phyloP scores from a whole-genome alignment of 164 flowering plant species.

The Tetrastigma voinierianum region DNA sequence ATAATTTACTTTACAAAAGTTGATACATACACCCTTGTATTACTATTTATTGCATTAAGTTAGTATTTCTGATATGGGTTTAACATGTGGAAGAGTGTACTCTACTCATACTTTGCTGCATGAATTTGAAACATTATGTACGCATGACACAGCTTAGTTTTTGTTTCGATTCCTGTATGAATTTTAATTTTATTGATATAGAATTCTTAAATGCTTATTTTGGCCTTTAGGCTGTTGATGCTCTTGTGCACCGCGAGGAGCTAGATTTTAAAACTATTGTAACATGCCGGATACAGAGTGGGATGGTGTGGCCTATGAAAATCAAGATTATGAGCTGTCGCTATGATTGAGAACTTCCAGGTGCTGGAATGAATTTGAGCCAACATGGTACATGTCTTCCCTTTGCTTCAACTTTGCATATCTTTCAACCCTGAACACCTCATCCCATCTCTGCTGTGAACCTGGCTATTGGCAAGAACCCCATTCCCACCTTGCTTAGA shows the following conservation, averaged over 20 bases:
- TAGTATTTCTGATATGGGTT: too few species aligned
- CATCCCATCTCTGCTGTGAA: not conserved
- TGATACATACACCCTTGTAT: too few species aligned
- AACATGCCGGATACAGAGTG: slow-evolving; percentile 37
- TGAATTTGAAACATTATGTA: too few species aligned
- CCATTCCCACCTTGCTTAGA: too few species aligned
- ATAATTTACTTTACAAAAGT: too few species aligned
- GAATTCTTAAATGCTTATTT: not conserved
- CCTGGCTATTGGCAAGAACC: too few species aligned
- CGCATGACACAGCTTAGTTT: too few species aligned
- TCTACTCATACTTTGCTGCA: too few species aligned
- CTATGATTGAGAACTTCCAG: slow-evolving; percentile 46
- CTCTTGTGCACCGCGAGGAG: slow-evolving; percentile 32
- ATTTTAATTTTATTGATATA: not conserved
- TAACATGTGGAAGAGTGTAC: too few species aligned
- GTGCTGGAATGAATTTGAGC: slow-evolving; percentile 1
- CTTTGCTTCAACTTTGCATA: not conserved
- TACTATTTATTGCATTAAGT: too few species aligned
- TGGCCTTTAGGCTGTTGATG: slow-evolving; percentile 15
- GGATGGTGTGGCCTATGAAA: slow-evolving; percentile 35
- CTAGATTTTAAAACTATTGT: slow-evolving; percentile 30
- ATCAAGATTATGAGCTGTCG: slow-evolving; percentile 40
- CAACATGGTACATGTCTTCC: slow-evolving; percentile 5
- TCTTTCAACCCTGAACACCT: not conserved
- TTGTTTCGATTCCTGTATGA: not conserved